Percentiles rank a stretch among this genome's conserved stretches.
Evolutionary conservation across 495 filamentous ascomycete species (phyloP).

Genomic region (Neurospora tetrasperma): DNA sequence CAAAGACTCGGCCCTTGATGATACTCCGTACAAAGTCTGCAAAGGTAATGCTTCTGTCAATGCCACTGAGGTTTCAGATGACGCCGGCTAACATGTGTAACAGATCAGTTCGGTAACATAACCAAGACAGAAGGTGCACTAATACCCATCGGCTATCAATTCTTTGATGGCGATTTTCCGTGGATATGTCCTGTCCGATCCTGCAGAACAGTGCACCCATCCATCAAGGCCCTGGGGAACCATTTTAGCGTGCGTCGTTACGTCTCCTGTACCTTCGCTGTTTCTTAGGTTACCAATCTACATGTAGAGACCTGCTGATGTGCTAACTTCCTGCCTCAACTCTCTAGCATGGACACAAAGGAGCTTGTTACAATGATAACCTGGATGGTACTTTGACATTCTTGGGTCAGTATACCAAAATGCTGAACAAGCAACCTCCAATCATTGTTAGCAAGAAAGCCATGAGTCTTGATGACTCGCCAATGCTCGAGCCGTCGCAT

Average conservation of each 20-base stretch:
- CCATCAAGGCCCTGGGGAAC: conserved; percentile 11
- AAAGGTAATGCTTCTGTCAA: background rate
- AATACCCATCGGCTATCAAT: conserved; percentile 15
- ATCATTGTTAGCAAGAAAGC: conserved; percentile 10
- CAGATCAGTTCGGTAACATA: background rate
- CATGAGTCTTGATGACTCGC: conserved; percentile 7
- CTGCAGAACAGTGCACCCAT: conserved; percentile 13
- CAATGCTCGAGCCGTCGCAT: conserved; percentile 4
- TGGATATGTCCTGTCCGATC: conserved; percentile 25
- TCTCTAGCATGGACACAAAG: conserved; percentile 9
- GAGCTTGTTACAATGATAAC: conserved; percentile 14
- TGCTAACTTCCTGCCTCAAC: background rate
- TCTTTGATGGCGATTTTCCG: conserved; percentile 7
- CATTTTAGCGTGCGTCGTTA: conserved; percentile 18
- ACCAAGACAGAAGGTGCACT: conserved; percentile 13
- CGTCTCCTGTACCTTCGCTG: background rate
- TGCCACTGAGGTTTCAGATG: background rate
- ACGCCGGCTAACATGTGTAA: background rate
- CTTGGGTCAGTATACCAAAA: conserved; percentile 8
- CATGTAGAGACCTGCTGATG: background rate
- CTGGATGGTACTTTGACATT: conserved; percentile 18
- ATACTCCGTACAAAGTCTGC: conserved; percentile 4
- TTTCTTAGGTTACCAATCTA: background rate
- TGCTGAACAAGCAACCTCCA: conserved; percentile 1
- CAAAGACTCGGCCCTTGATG: background rate